Percentiles rank a stretch among this genome's conserved stretches.
Evolutionary conservation across 768 basidiomycete genomes (phyloP).

Genomic region (Omphalotus guepiniiformis): DNA sequence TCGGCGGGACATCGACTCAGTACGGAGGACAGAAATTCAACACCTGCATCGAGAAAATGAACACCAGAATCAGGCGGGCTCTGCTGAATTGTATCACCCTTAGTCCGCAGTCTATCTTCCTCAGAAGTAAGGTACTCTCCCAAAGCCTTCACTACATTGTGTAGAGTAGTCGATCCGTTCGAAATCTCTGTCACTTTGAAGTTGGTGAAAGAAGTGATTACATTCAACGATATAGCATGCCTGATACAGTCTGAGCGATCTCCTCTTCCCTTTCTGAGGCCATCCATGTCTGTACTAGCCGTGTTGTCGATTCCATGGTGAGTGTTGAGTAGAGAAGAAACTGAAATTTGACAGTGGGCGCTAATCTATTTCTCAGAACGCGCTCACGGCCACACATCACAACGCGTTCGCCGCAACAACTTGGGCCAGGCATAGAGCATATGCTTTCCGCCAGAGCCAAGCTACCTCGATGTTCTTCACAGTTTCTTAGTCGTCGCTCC

Average conservation of each 20-base stretch:
- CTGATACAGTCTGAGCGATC: conserved; percentile 52
- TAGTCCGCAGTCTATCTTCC: conserved; percentile 70
- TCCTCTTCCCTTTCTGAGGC: conserved; percentile 58
- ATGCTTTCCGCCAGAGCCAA: conserved; percentile 7
- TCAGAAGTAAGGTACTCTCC: conserved; percentile 88
- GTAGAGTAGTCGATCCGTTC: conserved; percentile 51
- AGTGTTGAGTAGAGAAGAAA: too few species aligned
- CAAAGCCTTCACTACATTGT: conserved; percentile 80
- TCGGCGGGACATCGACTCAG: conserved; percentile 56
- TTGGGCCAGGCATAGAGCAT: neutral
- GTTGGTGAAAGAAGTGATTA: conserved; percentile 2
- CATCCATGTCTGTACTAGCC: conserved; percentile 70
- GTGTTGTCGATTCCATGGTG: conserved; percentile 43
- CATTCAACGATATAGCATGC: conserved; percentile 31
- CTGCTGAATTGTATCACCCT: conserved; percentile 49
- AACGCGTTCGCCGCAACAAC: neutral
- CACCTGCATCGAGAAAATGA: conserved; percentile 54
- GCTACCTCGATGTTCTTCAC: neutral
- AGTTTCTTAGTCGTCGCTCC: neutral
- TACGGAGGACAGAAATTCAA: conserved; percentile 76
- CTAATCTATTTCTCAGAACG: too few species aligned
- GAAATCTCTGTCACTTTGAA: conserved; percentile 36
- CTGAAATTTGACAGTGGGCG: too few species aligned
- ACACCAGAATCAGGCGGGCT: neutral
- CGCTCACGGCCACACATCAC: too few species aligned